Evolutionary conservation across 2,329 filamentous ascomycete species (phyloP), one percentile per base, ranked within the genome.

Genomic region (Ophiostoma novo-ulmi): DNA sequence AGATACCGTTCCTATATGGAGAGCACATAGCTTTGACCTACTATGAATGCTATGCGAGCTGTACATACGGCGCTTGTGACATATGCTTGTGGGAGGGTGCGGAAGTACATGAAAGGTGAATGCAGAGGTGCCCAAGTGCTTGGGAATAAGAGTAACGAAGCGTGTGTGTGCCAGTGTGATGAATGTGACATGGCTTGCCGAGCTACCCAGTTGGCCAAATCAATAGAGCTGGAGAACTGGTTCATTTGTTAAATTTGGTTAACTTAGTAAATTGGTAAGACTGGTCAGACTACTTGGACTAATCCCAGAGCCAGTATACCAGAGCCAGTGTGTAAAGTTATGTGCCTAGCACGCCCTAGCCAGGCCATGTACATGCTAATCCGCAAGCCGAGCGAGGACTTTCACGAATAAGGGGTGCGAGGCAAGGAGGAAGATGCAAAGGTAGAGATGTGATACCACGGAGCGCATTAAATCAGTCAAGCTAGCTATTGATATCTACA

Each of bases 111-210:
- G 52, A 61, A 3, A 63, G 58, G 58, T 35, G 22, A 14, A 36
- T 63, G 58, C 58, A 63, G 58, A 35, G 58, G 11, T 63, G 58
- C 58, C 58, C 58, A 63, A 63, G 58, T 63, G 26, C 11, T 58
- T 22, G 22, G n/a, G 52, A 58, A 17, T 22, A 14, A 58, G n/a
- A 26, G n/a, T 22, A 58, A 20, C 52, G 17, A 26, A 58, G 52
- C 52, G 52, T 20, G 17, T n/a, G 52, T 22, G 52, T 26, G 22
- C 52, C 52, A 58, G 31, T 58, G 52, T 26, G 52, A 58, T 10
- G 52, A 58, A 58, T 26, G 52, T 13, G 52, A 26, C 22, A 58
- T 58, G 52, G 52, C 22, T 26, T 58, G 52, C 52, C n/a, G 52
- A 58, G 52, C 52, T 58, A 26, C 52, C 52, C 22, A 58, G 52